These are phyloP conservation scores for Eucalyptus erythrocorys DNA, from an alignment of 345 rosid species.

Conservation along the genomic window DNA sequence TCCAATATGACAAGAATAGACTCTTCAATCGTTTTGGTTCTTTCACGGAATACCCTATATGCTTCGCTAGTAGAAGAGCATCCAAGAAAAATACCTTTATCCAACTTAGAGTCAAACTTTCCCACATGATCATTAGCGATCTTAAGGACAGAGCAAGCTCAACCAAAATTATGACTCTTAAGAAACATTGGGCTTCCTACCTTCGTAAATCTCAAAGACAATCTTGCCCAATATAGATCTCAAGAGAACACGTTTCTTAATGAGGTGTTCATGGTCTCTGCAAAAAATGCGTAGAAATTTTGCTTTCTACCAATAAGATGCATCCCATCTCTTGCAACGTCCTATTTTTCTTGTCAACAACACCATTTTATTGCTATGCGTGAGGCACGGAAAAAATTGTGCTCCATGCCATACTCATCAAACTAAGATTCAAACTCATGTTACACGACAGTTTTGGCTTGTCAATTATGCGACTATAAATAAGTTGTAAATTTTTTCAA, in stretches of 20 bases:
- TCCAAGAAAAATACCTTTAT: neutral
- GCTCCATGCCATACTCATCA: too few relatives aligned
- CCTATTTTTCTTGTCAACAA: too few relatives aligned
- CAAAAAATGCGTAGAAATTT: neutral
- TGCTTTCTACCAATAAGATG: neutral
- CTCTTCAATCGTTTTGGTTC: neutral
- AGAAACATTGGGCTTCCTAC: neutral
- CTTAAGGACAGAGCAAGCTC: neutral
- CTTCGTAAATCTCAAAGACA: neutral
- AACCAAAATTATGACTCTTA: neutral
- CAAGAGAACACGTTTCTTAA: neutral
- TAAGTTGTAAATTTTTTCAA: too few relatives aligned
- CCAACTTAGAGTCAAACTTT: accelerated
- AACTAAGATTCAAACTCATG: too few relatives aligned
- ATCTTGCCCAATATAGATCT: neutral
- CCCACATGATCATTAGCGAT: neutral
- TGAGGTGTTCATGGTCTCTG: accelerated
- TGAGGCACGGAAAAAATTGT: too few relatives aligned
- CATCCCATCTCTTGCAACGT: neutral
- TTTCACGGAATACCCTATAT: neutral
- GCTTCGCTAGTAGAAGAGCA: neutral
- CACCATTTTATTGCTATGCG: too few relatives aligned
- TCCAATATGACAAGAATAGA: neutral
- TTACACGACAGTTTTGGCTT: too few relatives aligned
- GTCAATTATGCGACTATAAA: too few relatives aligned